Evolutionary conservation across 805 yeast genomes (phyloP).

Genomic region (Alloascoidea hylecoeti): DNA sequence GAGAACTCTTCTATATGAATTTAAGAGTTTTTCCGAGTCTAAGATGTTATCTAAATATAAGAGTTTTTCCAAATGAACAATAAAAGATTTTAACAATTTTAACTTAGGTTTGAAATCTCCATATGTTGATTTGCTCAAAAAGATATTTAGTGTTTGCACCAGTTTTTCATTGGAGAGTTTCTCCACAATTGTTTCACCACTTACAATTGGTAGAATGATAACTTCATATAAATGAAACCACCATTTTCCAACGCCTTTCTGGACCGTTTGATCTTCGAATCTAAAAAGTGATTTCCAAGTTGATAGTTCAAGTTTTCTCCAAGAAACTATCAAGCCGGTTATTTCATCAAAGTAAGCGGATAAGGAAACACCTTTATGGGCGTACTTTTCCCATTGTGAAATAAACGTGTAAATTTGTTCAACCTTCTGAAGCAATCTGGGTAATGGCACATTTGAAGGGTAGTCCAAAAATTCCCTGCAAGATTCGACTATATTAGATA

Average conservation of each 20-base stretch:
- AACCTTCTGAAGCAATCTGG: slow-evolving; percentile 61
- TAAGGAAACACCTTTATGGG: slow-evolving; percentile 64
- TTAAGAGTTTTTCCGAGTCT: slow-evolving; percentile 13
- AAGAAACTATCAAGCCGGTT: slow-evolving; percentile 61
- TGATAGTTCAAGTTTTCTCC: slow-evolving; percentile 81
- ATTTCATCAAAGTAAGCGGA: slow-evolving; percentile 37
- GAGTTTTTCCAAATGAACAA: slow-evolving; percentile 26
- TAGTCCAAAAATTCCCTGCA: slow-evolving; percentile 51
- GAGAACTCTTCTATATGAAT: no score
- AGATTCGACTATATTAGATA: slow-evolving; percentile 50
- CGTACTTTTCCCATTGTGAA: slow-evolving; percentile 90
- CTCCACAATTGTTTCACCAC: slow-evolving; percentile 19
- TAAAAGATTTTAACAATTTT: slow-evolving; percentile 48
- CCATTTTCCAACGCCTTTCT: slow-evolving; percentile 56
- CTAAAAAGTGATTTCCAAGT: slow-evolving; percentile 73
- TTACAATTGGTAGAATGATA: slow-evolving; percentile 21
- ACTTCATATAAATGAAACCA: slow-evolving; percentile 87
- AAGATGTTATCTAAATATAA: slow-evolving; percentile 11
- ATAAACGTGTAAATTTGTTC: slow-evolving; percentile 78
- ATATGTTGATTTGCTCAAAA: slow-evolving; percentile 56
- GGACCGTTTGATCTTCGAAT: slow-evolving; percentile 39
- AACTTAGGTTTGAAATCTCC: slow-evolving; percentile 65
- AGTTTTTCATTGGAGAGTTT: slow-evolving; percentile 21
- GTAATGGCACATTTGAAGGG: slow-evolving; percentile 60
- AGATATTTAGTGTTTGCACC: slow-evolving; percentile 52